These are phyloP conservation scores for Alectoria sarmentosa DNA, from an alignment of 495 filamentous ascomycete species.

Conservation along the genomic window DNA sequence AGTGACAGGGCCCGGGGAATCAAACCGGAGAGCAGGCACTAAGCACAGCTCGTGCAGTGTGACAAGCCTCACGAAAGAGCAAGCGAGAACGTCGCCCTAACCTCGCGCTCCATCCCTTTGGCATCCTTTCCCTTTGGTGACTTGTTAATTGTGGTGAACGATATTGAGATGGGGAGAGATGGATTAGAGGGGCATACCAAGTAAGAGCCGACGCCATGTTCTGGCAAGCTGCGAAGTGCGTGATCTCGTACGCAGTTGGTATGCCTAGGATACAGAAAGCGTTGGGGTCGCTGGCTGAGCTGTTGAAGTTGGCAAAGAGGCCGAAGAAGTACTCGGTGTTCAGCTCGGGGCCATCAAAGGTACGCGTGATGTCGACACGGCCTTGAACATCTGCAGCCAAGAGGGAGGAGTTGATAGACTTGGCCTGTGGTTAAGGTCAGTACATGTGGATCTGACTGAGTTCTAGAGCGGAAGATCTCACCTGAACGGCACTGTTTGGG, in stretches of 20 bases:
- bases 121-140: conserved; percentile 75
- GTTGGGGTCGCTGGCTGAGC: conserved; percentile 20
- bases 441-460: neutral
- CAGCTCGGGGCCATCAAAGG: conserved; percentile 34
- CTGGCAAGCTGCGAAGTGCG: conserved; percentile 38
- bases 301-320: conserved; percentile 27
- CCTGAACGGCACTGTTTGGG: conserved; percentile 32
- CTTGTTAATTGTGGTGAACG: too few species aligned
- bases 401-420: conserved; percentile 36
- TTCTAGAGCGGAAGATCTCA: neutral
- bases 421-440: conserved; percentile 26
- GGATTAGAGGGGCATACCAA: conserved; percentile 8
- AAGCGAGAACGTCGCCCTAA: too few species aligned
- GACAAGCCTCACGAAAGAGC: too few species aligned
- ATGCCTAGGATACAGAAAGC: conserved; percentile 37
- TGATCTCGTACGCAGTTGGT: conserved; percentile 38
- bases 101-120: conserved; percentile 78
- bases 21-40: too few species aligned
- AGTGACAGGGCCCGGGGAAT: conserved; percentile 17
- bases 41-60: too few species aligned
- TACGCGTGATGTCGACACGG: conserved; percentile 43
- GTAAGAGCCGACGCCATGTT: conserved; percentile 41
- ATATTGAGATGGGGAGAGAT: neutral
- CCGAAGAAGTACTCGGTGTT: conserved; percentile 46
- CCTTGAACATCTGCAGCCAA: conserved; percentile 42